Evolutionary conservation across 768 basidiomycete genomes (phyloP), one percentile per base, ranked within the genome.

Genomic region (Mycena chlorophos): DNA sequence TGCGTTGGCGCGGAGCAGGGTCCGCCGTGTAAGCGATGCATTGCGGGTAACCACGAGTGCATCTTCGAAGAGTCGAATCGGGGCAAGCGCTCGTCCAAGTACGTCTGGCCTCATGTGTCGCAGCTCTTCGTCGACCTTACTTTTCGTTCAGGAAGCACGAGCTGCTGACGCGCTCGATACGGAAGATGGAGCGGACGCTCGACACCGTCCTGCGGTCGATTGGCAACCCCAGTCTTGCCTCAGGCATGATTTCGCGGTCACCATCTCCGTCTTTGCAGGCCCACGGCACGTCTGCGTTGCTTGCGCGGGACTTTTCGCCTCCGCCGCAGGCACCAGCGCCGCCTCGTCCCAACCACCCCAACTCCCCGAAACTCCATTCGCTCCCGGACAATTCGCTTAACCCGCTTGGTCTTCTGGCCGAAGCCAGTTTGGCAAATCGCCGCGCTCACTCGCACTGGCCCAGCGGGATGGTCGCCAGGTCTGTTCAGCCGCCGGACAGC

Each of bases 41-140:
- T 75, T 43, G 66, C 84, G 0, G 87, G 89, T 19, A 83, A 83
- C 61, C 89, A 95, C 65, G 92, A 96, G 63, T 99, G 97, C 66
- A 83, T 97, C 40, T 98, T 99, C 60, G 94, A 98, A 73, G 96
- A 98, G 69, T 93, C 90, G 2, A 95, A 98, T 68, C 83, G 97
- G 46, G 97, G 97, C 38, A 96, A 95, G 69, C 85, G 91, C 12
- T 84, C 89, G 20, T 82, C 88, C 52, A 92, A 91, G 91, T 91
- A 71, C 51, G 22, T 49, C 27, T 47, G 39, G 56, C 49, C 27
- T 27, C 22, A 25, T 61, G 43, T 52, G 63, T 55, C 38, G 57
- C 65, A 63, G 63, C n/a, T 52, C 62, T 72, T 55, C 69, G 57
- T 66, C 58, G 66, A 65, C 47, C 34, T 25, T 20, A 29, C 71